Conservation (phyloP, 2,329 filamentous ascomycete genomes). For the Colletotrichum liriopes region DNA sequence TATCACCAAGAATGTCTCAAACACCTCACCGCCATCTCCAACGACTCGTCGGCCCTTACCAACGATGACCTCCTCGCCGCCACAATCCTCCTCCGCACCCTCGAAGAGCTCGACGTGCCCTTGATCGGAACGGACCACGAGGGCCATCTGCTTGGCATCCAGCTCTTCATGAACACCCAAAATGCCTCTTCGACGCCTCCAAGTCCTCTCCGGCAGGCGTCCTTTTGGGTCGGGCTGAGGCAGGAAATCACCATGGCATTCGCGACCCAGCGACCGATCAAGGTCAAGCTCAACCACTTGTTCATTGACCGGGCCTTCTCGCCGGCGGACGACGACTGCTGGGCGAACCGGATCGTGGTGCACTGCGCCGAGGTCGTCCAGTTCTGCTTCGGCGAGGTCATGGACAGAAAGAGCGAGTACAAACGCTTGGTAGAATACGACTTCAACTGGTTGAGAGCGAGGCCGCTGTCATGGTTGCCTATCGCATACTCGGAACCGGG, state of each 20-base stretch:
- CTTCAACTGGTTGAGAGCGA: slow-evolving; percentile 61
- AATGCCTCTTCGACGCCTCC: slow-evolving; percentile 54
- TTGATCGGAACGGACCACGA: slow-evolving; percentile 61
- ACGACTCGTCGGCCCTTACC: slow-evolving; percentile 53
- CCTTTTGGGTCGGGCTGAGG: slow-evolving; percentile 71
- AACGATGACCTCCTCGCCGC: slow-evolving; percentile 70
- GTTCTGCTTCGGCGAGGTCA: slow-evolving; percentile 69
- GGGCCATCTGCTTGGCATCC: slow-evolving; percentile 62
- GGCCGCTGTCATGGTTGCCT: slow-evolving; percentile 68
- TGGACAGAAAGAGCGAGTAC: slow-evolving; percentile 55
- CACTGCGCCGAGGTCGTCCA: slow-evolving; percentile 76
- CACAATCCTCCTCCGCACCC: slow-evolving; percentile 69
- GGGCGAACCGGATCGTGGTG: slow-evolving; percentile 74
- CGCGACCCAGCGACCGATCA: slow-evolving; percentile 61
- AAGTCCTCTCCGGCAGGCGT: slow-evolving; percentile 64
- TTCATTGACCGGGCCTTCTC: slow-evolving; percentile 67
- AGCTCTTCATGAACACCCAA: slow-evolving; percentile 62
- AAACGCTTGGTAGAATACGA: slow-evolving; percentile 62
- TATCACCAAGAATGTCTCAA: slow-evolving; percentile 68
- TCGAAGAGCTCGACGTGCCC: slow-evolving; percentile 65
- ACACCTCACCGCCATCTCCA: slow-evolving; percentile 57
- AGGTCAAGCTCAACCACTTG: slow-evolving; percentile 64
- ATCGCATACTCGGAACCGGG: slow-evolving; percentile 62
- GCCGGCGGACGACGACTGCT: slow-evolving; percentile 64
- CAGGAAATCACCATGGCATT: slow-evolving; percentile 74